Conservation (phyloP, 495 filamentous ascomycete species). For the Daldinia bambusicola region DNA sequence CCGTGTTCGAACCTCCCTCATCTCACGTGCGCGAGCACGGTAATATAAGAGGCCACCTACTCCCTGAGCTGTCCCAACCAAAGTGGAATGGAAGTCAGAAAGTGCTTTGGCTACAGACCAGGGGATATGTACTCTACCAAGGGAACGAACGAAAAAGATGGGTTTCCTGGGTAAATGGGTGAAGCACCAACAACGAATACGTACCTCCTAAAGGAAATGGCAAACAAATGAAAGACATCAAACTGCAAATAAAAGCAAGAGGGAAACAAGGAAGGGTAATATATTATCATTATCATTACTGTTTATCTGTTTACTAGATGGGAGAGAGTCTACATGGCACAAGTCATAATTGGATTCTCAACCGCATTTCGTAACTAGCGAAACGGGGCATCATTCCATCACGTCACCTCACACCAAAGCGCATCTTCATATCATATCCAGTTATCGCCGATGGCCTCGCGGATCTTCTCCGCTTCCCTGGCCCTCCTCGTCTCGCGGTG, state of each 20-base stretch:
- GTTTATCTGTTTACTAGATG: neutral
- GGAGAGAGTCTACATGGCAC: neutral
- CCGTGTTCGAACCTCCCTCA: neutral
- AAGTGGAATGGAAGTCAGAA: no score
- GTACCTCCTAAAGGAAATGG: neutral
- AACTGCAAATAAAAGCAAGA: neutral
- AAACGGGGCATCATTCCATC: neutral
- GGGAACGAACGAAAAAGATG: neutral
- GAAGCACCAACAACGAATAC: neutral
- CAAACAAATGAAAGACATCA: neutral
- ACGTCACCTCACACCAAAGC: neutral
- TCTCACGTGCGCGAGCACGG: neutral
- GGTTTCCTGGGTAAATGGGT: neutral
- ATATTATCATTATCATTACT: neutral
- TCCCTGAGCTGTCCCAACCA: neutral
- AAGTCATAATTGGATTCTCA: neutral
- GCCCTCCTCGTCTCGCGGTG: slow-evolving; percentile 9
- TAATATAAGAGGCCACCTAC: neutral
- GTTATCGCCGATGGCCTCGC: neutral
- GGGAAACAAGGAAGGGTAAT: neutral
- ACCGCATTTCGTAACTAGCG: neutral
- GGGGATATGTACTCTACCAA: no score
- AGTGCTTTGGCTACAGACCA: neutral
- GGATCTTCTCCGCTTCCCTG: neutral
- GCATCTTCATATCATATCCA: slow-evolving; percentile 20